Base-by-base conservation (phyloP, 1,284 basidiomycete genomes). In the Ustilago bromivora region DNA sequence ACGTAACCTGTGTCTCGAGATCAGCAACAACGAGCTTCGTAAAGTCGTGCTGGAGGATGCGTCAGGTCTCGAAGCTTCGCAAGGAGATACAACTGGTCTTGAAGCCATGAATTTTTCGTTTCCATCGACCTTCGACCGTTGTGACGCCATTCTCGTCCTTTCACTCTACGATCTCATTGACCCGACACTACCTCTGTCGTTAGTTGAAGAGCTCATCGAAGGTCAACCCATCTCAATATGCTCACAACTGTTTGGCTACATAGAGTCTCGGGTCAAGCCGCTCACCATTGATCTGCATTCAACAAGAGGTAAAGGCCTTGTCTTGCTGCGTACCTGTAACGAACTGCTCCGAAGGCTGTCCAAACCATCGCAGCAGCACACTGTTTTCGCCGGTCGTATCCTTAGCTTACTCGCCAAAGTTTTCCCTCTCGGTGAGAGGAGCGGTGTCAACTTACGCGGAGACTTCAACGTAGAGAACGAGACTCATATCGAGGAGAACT, bases 381-480 rank as follows among this genome's bases (percentile, higher is more conserved):
- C 94, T 3, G 90, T 92, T 78, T 94, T 96, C 84, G 94, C 93
- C 75, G 95, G 95, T 2, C 90, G 94, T 1, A 94, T 96, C 81
- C 88, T 95, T 81, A 93, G 92, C 1, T 93, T 95, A 84, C 87
- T 96, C 55, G 93, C 92, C 71, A 90, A 90, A 1, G 93, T 94
- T 1, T 96, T 95, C 82, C 93, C 94, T 4, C 87, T 96, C 10
- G 92, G 93, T 2, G 94, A 96, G 85, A 89, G 94, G 55, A 95
- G 93, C 84, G 94, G 94, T 41, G 94, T 96, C 53, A 96, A 96
- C 85, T 86, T 96, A 72, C 88, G 93, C 47, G 95, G 95, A 65
- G 93, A 94, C 35, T 88, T 87, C 72, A 87, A 87, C 92, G 92
- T 86, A 90, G 94, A 12, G 89, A 94, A 65, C 88, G 78, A 79